phyloP scores from a whole-genome alignment of 345 rosid species.

The Orychophragmus violaceus region DNA sequence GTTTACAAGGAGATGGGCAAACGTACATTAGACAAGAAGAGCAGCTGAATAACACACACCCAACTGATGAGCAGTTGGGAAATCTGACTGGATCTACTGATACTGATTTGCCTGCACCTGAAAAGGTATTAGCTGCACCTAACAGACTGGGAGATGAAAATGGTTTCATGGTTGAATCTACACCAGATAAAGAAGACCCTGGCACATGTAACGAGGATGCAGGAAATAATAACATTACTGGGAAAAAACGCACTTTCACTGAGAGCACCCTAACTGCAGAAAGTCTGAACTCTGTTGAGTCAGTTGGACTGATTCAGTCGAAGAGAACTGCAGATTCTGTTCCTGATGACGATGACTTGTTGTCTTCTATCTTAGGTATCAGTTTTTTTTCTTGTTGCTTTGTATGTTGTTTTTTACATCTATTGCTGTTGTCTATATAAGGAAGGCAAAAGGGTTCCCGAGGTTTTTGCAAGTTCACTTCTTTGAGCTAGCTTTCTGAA shows the following conservation, averaged over 20 bases:
- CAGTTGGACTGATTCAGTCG: slow-evolving; percentile 53
- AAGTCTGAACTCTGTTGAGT: slow-evolving; percentile 60
- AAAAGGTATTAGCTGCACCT: slow-evolving; percentile 62
- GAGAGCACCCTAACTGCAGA: slow-evolving; percentile 67
- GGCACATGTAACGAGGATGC: slow-evolving; percentile 36
- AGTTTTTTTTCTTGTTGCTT: neutral
- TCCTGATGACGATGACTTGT: slow-evolving; percentile 92
- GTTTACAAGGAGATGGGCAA: slow-evolving; percentile 34
- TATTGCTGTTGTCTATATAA: slow-evolving; percentile 9
- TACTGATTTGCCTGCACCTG: slow-evolving; percentile 65
- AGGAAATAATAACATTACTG: slow-evolving; percentile 43
- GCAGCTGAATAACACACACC: slow-evolving; percentile 28
- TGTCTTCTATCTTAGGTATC: slow-evolving; percentile 95
- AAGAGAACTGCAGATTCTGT: slow-evolving; percentile 55
- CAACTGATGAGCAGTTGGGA: slow-evolving; percentile 38
- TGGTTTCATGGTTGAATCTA: slow-evolving; percentile 48
- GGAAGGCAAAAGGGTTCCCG: neutral
- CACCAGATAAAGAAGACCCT: slow-evolving; percentile 52
- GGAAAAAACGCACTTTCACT: slow-evolving; percentile 66
- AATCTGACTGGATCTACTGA: slow-evolving; percentile 28
- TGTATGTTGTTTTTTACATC: neutral
- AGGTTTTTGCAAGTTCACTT: neutral
- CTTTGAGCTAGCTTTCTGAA: neutral
- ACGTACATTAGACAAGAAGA: slow-evolving; percentile 33
- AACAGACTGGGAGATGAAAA: slow-evolving; percentile 40